Percentiles rank a stretch among this genome's conserved stretches.
Conservation (phyloP, 441 rosid genomes). For the Capsella rubella region DNA sequence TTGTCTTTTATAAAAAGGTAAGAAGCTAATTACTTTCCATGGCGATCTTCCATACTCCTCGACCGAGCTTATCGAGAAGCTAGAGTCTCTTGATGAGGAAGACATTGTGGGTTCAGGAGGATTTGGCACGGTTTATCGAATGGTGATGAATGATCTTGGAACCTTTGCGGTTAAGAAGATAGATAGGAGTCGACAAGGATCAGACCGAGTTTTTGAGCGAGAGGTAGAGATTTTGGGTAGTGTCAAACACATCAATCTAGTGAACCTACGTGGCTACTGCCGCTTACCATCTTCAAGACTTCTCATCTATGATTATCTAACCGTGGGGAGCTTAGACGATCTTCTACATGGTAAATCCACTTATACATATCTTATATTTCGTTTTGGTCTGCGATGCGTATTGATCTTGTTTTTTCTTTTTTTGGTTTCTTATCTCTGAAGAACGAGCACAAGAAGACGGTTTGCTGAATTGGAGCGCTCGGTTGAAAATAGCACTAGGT, state of each 20-base stretch:
- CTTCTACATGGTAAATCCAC: constrained; percentile 72
- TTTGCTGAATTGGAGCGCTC: constrained; percentile 70
- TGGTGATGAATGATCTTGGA: constrained; percentile 99
- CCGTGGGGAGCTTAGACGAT: constrained; percentile 92
- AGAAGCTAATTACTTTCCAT: constrained; percentile 91
- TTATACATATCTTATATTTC: not conserved
- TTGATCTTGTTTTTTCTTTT: not conserved
- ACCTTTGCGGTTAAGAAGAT: constrained; percentile 95
- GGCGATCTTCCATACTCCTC: constrained; percentile 95
- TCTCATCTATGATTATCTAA: constrained; percentile 88
- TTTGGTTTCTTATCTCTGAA: constrained; percentile 26
- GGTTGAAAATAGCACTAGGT: constrained; percentile 77
- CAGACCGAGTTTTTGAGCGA: constrained; percentile 90
- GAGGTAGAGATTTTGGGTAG: constrained; percentile 93
- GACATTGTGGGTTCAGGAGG: constrained; percentile 97
- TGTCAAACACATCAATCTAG: constrained; percentile 93
- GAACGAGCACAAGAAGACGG: constrained; percentile 51
- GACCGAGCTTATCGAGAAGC: constrained; percentile 85
- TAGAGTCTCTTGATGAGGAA: constrained; percentile 92
- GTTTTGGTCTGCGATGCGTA: not conserved
- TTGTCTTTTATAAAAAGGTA: constrained; percentile 47
- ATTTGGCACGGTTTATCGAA: constrained; percentile 89
- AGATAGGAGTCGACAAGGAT: constrained; percentile 85
- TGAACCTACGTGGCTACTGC: constrained; percentile 95
- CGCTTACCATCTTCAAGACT: constrained; percentile 85